Conservation (phyloP, 148 eudicot species). For the Diospyros lotus region DNA sequence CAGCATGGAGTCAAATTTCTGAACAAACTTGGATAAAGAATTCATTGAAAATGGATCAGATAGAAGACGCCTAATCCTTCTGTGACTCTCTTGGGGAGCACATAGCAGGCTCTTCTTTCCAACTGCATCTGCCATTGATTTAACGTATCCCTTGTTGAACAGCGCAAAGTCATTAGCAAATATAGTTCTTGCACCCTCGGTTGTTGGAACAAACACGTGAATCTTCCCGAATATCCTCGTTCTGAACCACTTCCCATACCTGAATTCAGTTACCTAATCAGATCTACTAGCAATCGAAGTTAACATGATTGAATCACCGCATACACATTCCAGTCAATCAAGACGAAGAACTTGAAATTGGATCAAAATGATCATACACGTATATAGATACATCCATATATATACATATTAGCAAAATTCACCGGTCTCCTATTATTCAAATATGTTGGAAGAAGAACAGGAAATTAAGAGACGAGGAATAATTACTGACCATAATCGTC, state of each 20-base stretch:
- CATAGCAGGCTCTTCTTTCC: slow-evolving; percentile 34
- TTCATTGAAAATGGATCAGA: slow-evolving; percentile 35
- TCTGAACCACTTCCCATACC: slow-evolving; percentile 36
- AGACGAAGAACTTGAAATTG: background rate
- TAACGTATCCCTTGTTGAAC: slow-evolving; percentile 31
- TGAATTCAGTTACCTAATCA: slow-evolving; percentile 5
- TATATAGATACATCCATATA: no score
- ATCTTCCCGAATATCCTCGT: slow-evolving; percentile 30
- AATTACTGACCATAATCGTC: slow-evolving; percentile 16
- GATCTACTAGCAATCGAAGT: background rate
- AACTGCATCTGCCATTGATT: slow-evolving; percentile 29
- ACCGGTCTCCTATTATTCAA: no score
- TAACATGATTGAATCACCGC: no score
- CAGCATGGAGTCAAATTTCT: slow-evolving; percentile 15
- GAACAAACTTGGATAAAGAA: slow-evolving; percentile 23
- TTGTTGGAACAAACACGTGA: slow-evolving; percentile 21
- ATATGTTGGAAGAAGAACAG: no score
- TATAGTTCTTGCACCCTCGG: no score
- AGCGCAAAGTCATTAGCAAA: slow-evolving; percentile 20
- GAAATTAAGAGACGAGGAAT: background rate
- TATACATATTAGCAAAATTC: no score
- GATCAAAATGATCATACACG: background rate
- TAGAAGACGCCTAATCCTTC: slow-evolving; percentile 29
- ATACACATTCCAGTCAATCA: background rate
- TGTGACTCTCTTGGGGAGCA: slow-evolving; percentile 26